Percentiles rank a stretch among this genome's conserved stretches.
These are phyloP conservation scores for Singerocomus inundabilis DNA, from an alignment of 1,284 basidiomycete species.

Conservation along the genomic window DNA sequence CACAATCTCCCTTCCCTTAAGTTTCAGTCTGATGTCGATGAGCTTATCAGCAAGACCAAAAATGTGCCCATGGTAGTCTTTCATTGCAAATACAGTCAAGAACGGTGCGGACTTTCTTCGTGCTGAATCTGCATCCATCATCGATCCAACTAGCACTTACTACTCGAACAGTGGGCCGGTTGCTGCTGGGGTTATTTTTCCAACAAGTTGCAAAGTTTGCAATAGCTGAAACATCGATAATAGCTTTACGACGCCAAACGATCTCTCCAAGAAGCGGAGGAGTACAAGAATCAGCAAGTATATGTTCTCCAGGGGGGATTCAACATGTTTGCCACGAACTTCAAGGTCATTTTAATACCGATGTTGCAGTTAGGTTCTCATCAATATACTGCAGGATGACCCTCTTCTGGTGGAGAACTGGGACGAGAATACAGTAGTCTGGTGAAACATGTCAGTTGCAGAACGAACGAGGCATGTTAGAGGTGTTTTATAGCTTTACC, in stretches of 20 bases:
- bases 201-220: slow-evolving; percentile 12
- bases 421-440: slow-evolving; percentile 45
- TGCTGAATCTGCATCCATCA: not conserved
- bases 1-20: slow-evolving; percentile 59
- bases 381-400: slow-evolving; percentile 49
- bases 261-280: slow-evolving; percentile 35
- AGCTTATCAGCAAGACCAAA: slow-evolving; percentile 59
- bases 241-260: slow-evolving; percentile 70
- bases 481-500: not conserved
- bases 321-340: slow-evolving; percentile 63
- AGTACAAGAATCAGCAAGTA: slow-evolving; percentile 50
- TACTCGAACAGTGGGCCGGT: slow-evolving; percentile 58
- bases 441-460: slow-evolving; percentile 16
- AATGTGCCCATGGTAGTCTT: slow-evolving; percentile 65
- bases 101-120: slow-evolving; percentile 49
- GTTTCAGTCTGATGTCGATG: slow-evolving; percentile 56
- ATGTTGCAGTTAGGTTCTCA: not conserved
- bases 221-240: not conserved
- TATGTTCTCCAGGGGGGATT: slow-evolving; percentile 70
- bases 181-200: slow-evolving; percentile 56
- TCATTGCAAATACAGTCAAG: slow-evolving; percentile 74
- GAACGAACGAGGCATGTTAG: not conserved
- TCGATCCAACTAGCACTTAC: slow-evolving; percentile 3
- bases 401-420: slow-evolving; percentile 71
- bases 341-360: slow-evolving; percentile 44